phyloP scores from a whole-genome alignment of 805 yeast species.

The Cyberlindnera americana region DNA sequence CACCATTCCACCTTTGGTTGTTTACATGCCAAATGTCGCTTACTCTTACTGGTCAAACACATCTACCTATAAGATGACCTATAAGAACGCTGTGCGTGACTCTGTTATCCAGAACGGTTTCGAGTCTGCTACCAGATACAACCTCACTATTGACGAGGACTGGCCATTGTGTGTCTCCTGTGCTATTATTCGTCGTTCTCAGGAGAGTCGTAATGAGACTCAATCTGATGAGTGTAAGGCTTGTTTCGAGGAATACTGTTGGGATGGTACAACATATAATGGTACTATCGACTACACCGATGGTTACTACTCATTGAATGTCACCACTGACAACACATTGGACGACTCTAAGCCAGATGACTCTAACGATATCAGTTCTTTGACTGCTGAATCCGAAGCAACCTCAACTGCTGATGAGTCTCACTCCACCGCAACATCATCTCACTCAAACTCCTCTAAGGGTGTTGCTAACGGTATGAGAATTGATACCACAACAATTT shows the following conservation, averaged over 20 bases:
- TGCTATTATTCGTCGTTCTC: constrained; percentile 75
- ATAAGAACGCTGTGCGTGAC: constrained; percentile 52
- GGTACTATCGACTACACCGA: constrained; percentile 3
- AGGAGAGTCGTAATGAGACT: constrained; percentile 58
- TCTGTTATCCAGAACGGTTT: constrained; percentile 71
- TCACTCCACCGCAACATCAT: not conserved
- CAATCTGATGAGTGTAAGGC: constrained; percentile 63
- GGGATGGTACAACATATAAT: constrained; percentile 47
- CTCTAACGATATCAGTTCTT: not conserved
- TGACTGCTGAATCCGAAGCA: constrained; percentile 2
- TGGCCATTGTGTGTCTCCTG: constrained; percentile 78
- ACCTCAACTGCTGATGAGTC: constrained; percentile 7
- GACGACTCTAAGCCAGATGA: not conserved
- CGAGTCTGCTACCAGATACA: constrained; percentile 61
- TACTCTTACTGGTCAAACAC: constrained; percentile 64
- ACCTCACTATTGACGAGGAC: constrained; percentile 62
- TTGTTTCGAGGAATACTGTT: constrained; percentile 75
- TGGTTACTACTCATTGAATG: constrained; percentile 10
- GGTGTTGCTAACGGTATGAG: constrained; percentile 5
- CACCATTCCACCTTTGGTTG: constrained; percentile 65
- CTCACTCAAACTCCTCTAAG: constrained; percentile 4
- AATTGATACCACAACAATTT: constrained; percentile 6
- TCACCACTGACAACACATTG: constrained; percentile 11
- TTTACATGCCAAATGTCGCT: constrained; percentile 73
- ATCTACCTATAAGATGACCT: constrained; percentile 65